Percentiles rank a stretch among this genome's conserved stretches.
phyloP scores from a whole-genome alignment of 2,329 filamentous ascomycete genomes.

The Fusarium sp. region DNA sequence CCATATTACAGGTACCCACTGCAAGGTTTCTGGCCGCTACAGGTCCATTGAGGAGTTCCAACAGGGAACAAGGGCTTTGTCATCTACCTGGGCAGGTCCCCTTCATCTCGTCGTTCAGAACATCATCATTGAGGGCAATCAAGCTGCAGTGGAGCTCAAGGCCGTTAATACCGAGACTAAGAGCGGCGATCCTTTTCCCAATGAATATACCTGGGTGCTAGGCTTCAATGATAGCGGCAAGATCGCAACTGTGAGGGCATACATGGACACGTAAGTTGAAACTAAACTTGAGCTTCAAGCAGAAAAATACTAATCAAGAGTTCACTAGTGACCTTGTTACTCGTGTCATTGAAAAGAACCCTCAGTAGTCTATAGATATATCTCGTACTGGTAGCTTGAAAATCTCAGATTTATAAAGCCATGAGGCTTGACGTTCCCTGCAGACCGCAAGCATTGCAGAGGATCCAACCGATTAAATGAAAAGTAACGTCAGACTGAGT shows the following conservation, averaged over 20 bases:
- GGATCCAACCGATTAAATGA: neutral
- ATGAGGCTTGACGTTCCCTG: neutral
- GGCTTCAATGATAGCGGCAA: neutral
- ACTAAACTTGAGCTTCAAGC: neutral
- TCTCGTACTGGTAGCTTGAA: neutral
- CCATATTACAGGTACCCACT: neutral
- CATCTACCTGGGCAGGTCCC: neutral
- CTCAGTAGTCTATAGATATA: neutral
- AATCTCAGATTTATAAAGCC: neutral
- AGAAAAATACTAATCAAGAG: neutral
- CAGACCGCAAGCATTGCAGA: neutral
- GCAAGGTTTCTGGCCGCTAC: neutral
- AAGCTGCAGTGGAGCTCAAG: neutral
- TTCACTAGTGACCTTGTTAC: neutral
- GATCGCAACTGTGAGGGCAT: neutral
- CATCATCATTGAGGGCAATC: neutral
- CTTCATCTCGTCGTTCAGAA: neutral
- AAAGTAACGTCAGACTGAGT: no score
- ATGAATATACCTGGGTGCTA: neutral
- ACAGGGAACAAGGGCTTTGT: neutral
- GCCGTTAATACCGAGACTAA: neutral
- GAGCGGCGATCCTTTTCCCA: neutral
- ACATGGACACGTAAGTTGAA: neutral
- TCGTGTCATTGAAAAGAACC: neutral
- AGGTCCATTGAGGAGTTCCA: neutral